These are phyloP conservation scores for Knoxdaviesia proteae DNA, from an alignment of 2,329 filamentous ascomycete genomes.

Conservation along the genomic window DNA sequence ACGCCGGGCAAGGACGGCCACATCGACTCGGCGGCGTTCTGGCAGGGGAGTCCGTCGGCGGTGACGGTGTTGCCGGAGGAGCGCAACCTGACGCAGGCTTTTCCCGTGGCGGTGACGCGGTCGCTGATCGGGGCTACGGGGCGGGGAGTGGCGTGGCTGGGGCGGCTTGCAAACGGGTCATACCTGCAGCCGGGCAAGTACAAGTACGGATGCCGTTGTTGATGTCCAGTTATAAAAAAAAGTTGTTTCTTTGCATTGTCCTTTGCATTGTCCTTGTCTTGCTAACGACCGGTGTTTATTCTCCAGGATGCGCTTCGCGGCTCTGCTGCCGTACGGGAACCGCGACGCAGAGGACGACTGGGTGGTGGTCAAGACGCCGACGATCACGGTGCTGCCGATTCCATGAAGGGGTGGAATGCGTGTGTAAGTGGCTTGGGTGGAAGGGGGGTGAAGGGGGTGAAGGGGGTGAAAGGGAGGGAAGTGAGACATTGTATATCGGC, in stretches of 20 bases:
- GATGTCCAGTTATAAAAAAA: too few relatives aligned
- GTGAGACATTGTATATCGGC: too few relatives aligned
- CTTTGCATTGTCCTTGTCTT: too few relatives aligned
- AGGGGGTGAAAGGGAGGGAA: too few relatives aligned
- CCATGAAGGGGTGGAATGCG: too few relatives aligned
- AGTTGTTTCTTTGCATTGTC: neutral
- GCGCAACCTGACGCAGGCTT: too few relatives aligned
- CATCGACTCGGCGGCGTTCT: constrained; percentile 16
- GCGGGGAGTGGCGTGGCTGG: constrained; percentile 8
- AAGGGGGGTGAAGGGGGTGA: too few relatives aligned
- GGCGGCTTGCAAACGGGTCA: constrained; percentile 9
- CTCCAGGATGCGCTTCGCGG: constrained; percentile 8
- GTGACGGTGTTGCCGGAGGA: neutral
- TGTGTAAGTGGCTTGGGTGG: too few relatives aligned
- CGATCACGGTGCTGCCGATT: neutral
- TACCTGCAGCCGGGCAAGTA: constrained; percentile 10
- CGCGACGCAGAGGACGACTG: constrained; percentile 6
- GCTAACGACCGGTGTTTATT: neutral
- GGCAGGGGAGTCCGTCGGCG: neutral
- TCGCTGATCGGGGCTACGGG: too few relatives aligned
- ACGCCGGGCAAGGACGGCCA: constrained; percentile 16
- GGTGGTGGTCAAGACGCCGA: constrained; percentile 5
- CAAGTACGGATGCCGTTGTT: neutral
- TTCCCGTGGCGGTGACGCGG: too few relatives aligned
- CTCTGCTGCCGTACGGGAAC: constrained; percentile 9